Evolutionary conservation across 2,329 filamentous ascomycete species (phyloP), one percentile per base, ranked within the genome.

Genomic region (Chaetomium strumarium): DNA sequence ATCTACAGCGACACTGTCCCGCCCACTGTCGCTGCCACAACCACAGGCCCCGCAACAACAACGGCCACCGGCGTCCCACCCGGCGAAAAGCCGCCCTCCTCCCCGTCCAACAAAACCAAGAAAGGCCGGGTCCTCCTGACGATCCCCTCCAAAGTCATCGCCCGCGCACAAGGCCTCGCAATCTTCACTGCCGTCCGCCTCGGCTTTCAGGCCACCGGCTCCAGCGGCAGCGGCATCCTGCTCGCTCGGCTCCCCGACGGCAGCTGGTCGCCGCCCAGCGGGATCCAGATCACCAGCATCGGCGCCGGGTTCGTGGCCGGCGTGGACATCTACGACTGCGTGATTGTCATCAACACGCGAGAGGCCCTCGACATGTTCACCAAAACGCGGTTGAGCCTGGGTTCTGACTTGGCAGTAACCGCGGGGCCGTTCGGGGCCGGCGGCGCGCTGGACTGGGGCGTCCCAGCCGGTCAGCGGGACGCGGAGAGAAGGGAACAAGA

Each of bases 241-340:
- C 72, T 87, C 49, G 80, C 79, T 6, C 80, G 82, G 12, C 75
- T 79, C 33, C 73, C 76, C 3, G 82, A 86, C 62, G 84, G 84
- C 13, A 74, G 72, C 9, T 95, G 89, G 89, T 88, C 85, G 38
- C 85, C 88, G 1, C 90, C 90, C 0, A 89, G 85, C 0, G 90
- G 86, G 31, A 91, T 95, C 64, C 79, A 91, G 68, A 78, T 93
- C 24, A 86, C 92, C 64, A 89, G 88, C 0, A 79, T 88, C 1
- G 88, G 86, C 4, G 79, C 90, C 1, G 90, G 90, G 0, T 89
- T 95, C 65, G 77, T 92, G 55, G 80, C 88, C 1, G 90, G 90
- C 12, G 79, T 92, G 12, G 90, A 95, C 67, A 90, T 95, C 29
- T 95, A 93, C 71, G 90, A 95, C 67, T 93, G 88, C 61, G 88